Evolutionary conservation across 2,329 filamentous ascomycete species (phyloP), one percentile per base, ranked within the genome.

Genomic region (Curvularia sp.): DNA sequence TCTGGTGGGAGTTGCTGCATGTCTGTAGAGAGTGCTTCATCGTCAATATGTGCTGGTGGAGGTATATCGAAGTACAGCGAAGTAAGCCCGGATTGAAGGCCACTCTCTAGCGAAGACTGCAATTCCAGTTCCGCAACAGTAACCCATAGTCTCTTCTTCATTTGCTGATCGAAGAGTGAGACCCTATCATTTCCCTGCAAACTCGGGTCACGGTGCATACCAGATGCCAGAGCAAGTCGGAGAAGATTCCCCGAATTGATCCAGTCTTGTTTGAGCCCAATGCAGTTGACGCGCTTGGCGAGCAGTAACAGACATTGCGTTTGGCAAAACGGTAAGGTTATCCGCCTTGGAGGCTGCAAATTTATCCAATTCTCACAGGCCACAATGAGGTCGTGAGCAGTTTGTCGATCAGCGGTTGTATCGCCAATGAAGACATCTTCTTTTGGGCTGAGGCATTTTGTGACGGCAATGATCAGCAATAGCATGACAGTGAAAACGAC

Each of bases 101-200:
- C 85, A 12, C 79, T 78, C 60, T 86, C 84, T 13, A 86, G 73
- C 0, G 83, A 83, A 0, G 83, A 79, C 63, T 86, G 84, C 2
- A 86, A 69, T 55, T 87, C 85, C 26, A 87, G 71, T 63, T 87
- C 84, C 9, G 84, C 72, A 9, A 86, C 83, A 1, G 85, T 85
- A 1, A 78, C 79, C 85, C 85, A 88, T 2, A 88, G 73, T 43
- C 85, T 79, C 52, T 83, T 79, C 51, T 85, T 80, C 80, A 85
- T 82, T 57, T 84, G 81, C 53, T 81, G 80, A 41, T 84, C 81
- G 30, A 82, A 82, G 2, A 76, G 69, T 3, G 71, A 67, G 5
- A 75, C 69, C 7, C 59, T 62, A 8, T 67, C 68, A 64, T 56
- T 76, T 68, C 57, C 75, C 62, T 61, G 77, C 58, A 64, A 77